Conservation (phyloP, 192 early-diverging fungal genomes). For the Gigaspora rosea region DNA sequence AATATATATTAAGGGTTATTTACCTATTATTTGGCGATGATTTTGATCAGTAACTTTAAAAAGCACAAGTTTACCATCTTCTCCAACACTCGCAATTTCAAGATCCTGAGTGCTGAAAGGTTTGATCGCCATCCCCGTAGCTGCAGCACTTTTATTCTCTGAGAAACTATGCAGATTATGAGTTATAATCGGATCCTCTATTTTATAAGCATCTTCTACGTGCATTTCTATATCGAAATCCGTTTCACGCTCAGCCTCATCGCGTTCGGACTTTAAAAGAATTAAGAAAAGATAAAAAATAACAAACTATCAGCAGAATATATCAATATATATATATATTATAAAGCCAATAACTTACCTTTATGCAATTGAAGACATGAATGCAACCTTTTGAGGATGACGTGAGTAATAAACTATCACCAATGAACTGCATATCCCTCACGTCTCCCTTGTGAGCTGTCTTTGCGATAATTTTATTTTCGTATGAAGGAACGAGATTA, state of each 20-base stretch:
- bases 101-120: constrained; percentile 24
- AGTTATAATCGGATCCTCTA: background rate
- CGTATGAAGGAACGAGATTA: background rate
- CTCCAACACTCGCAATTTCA: constrained; percentile 29
- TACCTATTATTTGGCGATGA: background rate
- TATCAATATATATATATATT: background rate
- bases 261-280: background rate
- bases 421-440: constrained; percentile 26
- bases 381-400: constrained; percentile 28
- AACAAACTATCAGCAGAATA: background rate
- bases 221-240: too few relatives aligned
- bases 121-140: constrained; percentile 25
- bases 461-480: background rate
- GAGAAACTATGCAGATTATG: constrained; percentile 7
- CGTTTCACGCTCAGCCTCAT: background rate
- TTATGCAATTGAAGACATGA: constrained; percentile 5
- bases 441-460: constrained; percentile 30
- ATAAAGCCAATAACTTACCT: background rate
- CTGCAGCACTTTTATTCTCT: background rate
- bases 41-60: background rate
- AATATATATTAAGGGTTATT: background rate
- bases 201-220: background rate
- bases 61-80: constrained; percentile 33
- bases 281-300: background rate
- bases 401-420: constrained; percentile 13